Base-by-base conservation (phyloP, 345 rosid genomes). In the Raphanus raphanistrum region DNA sequence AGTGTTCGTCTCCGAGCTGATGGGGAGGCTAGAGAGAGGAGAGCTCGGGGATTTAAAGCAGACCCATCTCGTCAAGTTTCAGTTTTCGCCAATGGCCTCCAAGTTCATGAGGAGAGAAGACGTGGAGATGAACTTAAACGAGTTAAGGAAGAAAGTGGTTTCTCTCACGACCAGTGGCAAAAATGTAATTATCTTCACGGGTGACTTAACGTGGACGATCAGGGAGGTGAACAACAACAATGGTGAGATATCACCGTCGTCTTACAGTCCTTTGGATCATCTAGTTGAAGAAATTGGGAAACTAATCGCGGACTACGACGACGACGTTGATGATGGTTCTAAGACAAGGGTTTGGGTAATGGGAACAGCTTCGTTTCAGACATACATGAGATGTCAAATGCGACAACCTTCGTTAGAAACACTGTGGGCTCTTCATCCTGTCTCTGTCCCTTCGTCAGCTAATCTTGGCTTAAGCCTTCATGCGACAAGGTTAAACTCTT, bases 381-480 rank as follows among this genome's bases (percentile, higher is more conserved):
- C 97, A 35, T 93, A 93, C 78, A 85, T 84, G 83, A 90, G 82
- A 79, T 90, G 97, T 77, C 95, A 90, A 77, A 90, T 84, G 90
- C 85, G 85, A 75, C 92, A 87, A 73, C 97, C 96, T 80, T 79
- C 92, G 63, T 81, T 93, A 55, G 98, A 93, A 77, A 74, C 80
- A 74, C 87, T 88, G 74, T 93, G 98, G 98, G 83, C 80, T 59
- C 88, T 91, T 84, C 92, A 87, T 79, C 88, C 93, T 75, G 91
- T 93, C 72, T 87, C 98, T 38, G 86, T 91, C 83, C 98, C 97
- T 13, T 87, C 95, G 4, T 87, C 97, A 4, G 88, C 85, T 68
- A 96, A 90, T 66, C 91, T 94, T 81, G 91, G 87, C 17, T 80
- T 94, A 79, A 89, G 87, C 82, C 96, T 94, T 76, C 92, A 88